Base-by-base conservation (phyloP, 176 grass and related monocot species). In the Lolium multiflorum region DNA sequence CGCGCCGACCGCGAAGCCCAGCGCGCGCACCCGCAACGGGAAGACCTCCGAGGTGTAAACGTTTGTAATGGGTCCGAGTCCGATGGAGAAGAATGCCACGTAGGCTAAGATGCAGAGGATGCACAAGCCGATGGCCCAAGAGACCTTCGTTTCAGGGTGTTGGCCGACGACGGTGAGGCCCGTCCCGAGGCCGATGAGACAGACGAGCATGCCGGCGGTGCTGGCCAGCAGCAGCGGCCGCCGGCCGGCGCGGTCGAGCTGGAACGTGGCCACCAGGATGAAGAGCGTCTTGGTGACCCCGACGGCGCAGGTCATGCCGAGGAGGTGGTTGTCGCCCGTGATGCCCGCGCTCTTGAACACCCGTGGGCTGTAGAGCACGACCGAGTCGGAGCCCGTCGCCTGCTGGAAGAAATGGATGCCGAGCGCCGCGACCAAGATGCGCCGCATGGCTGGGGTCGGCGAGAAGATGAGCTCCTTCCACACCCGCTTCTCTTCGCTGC, bases 51-150 rank as follows among this genome's bases (percentile, higher is more conserved):
- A 82, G 5, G 86, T 82, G 70, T 93, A 95, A 22, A 95, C 91
- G 21, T 71, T 59, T 0, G 83, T 24, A 18, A 95, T 82, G 80
- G 93, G 91, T 0, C 93, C 93, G 4, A 95, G 86, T 0, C 93
- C 93, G 49, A 93, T 91, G 1, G 93, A 95, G 93, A 95, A 95
- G 80, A 92, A 95, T 0, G 90, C 79, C 15, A 95, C 91, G 70
- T 75, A 95, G 43, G 87, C 37, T 15, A 95, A 46, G 38, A 78
- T 54, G 51, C 88, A 89, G 13, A 25, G 28, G 64, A 95, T 91
- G 82, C 83, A 95, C 49, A 95, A 55, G 13, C 56, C 91, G 28
- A 89, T 22, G 35, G 91, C 91, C 93, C 91, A 93, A 0, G 77
- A 48, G 5, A 89, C 9, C 58, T 54, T 89, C 21, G 43, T 56